These are phyloP conservation scores for Sherardia arvensis DNA, from an alignment of 257 asterid species.

Conservation along the genomic window DNA sequence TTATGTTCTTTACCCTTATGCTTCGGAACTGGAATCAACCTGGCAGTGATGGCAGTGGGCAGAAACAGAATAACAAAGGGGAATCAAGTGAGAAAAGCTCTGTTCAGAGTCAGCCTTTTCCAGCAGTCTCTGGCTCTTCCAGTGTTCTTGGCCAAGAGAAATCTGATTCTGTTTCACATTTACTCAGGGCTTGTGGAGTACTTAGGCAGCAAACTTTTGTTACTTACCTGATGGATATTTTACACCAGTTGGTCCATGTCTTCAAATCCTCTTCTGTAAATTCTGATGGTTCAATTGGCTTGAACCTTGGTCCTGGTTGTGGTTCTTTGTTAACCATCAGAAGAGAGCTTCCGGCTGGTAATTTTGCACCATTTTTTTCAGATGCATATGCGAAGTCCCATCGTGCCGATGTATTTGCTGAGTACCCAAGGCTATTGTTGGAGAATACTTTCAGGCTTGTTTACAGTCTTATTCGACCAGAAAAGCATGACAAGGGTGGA, in stretches of 20 bases:
- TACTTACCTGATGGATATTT: conserved; percentile 88
- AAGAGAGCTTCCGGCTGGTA: conserved; percentile 95
- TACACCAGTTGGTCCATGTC: conserved; percentile 79
- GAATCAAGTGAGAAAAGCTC: conserved; percentile 61
- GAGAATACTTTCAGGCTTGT: conserved; percentile 90
- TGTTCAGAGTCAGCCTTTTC: conserved; percentile 33
- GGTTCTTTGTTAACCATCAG: conserved; percentile 80
- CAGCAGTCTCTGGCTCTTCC: conserved; percentile 43
- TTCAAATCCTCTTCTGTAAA: conserved; percentile 64
- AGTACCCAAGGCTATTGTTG: conserved; percentile 73
- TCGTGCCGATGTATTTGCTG: conserved; percentile 85
- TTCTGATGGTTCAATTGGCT: conserved; percentile 50
- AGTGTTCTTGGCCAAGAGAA: conserved; percentile 54
- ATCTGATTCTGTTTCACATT: conserved; percentile 52
- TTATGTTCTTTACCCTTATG: conserved; percentile 96
- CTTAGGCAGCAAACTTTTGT: conserved; percentile 82
- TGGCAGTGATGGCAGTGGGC: conserved; percentile 56
- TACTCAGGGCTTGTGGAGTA: conserved; percentile 63
- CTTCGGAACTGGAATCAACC: conserved; percentile 98
- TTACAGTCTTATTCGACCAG: conserved; percentile 94
- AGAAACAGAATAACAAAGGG: conserved; percentile 47
- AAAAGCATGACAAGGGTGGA: conserved; percentile 90
- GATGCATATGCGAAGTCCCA: conserved; percentile 93
- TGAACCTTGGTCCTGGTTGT: conserved; percentile 71
- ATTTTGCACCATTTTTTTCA: conserved; percentile 88